Evolutionary conservation across 75 land plant species (phyloP), one percentile per base, ranked within the genome.

Genomic region (Picea sitchensis): DNA sequence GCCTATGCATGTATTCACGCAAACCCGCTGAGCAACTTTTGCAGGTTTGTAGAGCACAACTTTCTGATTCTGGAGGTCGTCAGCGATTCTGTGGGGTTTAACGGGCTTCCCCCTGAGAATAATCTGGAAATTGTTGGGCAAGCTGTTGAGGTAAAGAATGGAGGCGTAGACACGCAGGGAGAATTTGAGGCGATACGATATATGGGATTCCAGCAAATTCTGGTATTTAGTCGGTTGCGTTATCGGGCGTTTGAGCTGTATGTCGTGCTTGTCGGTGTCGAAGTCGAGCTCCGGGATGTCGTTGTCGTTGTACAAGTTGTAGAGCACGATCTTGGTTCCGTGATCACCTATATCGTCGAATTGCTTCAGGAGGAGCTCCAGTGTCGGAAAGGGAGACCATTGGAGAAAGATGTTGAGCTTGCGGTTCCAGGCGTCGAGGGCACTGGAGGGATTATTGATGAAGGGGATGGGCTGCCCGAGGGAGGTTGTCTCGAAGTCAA

Each of bases 1-100:
- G 14, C 85, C 85, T 6, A 83, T 73, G n/a, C 56, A 74, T 20
- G 85, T 83, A 5, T 64, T 31, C 57, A 79, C 81, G 76, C n/a
- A 58, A 17, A 36, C 64, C 56, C 12, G 11, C 56, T 51, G 56
- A 9, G 11, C 56, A 21, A 60, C 79, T 34, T 71, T 58, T 61
- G 81, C 79, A 14, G 86, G 86, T 54, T 69, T 82, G 64, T 84
- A 84, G 4, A 65, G 61, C 5, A 69, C 47, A 14, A 77, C 76
- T 44, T 81, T 63, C 12, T 60, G 18, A 73, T 17, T 63, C 84
- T 77, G 72, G 23, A 84, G 62, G 59, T 69, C 76, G 30, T 68
- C 74, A 2, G 76, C 84, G 14, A 84, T 84, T 58, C 68, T 68
- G 54, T 84, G 80, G 59, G 82, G 85, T 47, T 80, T 68, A 20